Conservation (phyloP, 2,329 filamentous ascomycete genomes). For the Fonsecaea pugnacius region DNA sequence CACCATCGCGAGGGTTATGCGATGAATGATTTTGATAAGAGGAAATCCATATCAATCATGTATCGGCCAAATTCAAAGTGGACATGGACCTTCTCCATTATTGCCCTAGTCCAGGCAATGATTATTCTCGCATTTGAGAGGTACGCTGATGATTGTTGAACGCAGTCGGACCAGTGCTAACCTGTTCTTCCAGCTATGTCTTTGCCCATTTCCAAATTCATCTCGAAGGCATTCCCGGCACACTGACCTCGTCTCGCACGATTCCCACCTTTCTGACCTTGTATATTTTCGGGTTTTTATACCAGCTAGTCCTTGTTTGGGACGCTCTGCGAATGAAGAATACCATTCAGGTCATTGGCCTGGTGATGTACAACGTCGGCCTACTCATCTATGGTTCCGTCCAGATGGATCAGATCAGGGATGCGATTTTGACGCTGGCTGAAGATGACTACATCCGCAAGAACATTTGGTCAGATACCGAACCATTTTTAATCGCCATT, state of each 20-base stretch:
- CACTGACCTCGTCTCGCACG: conserved; percentile 57
- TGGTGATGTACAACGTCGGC: conserved; percentile 89
- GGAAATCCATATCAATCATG: conserved; percentile 49
- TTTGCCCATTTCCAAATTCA: conserved; percentile 80
- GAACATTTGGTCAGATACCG: conserved; percentile 70
- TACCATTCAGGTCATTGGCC: conserved; percentile 95
- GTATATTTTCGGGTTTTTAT: conserved; percentile 96
- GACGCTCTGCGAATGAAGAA: conserved; percentile 94
- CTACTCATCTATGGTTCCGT: conserved; percentile 91
- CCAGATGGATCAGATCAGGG: conserved; percentile 85
- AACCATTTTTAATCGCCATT: conserved; percentile 80
- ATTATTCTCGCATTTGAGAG: conserved; percentile 83
- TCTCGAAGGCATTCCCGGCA: conserved; percentile 49
- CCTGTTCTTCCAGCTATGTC: conserved; percentile 67
- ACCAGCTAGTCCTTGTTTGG: conserved; percentile 86
- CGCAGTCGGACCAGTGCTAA: conserved; percentile 1
- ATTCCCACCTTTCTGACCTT: conserved; percentile 95
- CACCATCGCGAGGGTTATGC: conserved; percentile 59
- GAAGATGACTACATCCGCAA: conserved; percentile 51
- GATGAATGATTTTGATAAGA: conserved; percentile 37
- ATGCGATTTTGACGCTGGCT: conserved; percentile 66
- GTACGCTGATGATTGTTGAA: conserved; percentile 59
- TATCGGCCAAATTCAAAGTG: conserved; percentile 82
- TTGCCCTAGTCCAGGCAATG: conserved; percentile 74
- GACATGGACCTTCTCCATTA: conserved; percentile 82